Conservation (phyloP, 352 stramenopile genomes). For the Globisporangium spiculum region DNA sequence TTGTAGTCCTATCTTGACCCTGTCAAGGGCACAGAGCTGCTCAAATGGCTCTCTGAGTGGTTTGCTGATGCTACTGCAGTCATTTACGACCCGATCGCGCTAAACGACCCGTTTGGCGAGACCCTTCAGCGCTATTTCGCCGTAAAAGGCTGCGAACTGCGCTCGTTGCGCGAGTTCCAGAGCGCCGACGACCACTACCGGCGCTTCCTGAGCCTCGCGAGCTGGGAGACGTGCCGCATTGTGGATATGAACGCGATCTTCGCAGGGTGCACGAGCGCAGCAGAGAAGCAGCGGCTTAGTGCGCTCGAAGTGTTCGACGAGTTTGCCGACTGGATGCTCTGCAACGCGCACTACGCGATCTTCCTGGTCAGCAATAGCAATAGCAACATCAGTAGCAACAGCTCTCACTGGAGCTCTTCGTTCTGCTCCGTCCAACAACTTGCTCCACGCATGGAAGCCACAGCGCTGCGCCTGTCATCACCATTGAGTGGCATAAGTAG, state of each 20-base stretch:
- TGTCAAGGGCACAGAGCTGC: neutral
- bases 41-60: neutral
- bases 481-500: neutral
- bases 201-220: neutral
- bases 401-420: neutral
- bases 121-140: neutral
- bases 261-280: neutral
- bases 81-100: neutral
- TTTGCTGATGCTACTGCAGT: neutral
- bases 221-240: neutral
- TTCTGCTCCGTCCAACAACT: neutral
- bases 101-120: neutral
- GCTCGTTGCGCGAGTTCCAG: neutral
- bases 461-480: neutral
- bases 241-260: neutral
- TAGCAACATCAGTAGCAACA: neutral
- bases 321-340: neutral
- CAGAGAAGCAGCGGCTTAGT: neutral
- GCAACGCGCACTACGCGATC: neutral
- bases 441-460: neutral
- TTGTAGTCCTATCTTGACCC: neutral
- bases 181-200: neutral
- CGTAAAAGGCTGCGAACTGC: neutral
- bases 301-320: neutral
- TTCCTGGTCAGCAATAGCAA: neutral